phyloP scores from a whole-genome alignment of 495 filamentous ascomycete species.

The Margaritispora aquatica region DNA sequence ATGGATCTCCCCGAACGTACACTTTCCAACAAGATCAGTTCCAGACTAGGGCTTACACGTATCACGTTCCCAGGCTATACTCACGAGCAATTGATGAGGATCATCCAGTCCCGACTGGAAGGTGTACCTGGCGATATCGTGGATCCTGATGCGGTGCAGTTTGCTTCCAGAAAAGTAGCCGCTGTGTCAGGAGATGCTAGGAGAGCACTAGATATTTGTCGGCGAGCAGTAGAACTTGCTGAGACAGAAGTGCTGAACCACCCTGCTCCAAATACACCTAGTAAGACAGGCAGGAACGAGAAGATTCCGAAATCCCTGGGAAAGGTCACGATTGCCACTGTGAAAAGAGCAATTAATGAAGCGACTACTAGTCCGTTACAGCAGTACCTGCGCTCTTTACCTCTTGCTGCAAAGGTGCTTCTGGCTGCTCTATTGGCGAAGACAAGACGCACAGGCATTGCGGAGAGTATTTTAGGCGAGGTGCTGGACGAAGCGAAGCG shows the following conservation, averaged over 20 bases:
- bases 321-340: constrained; percentile 81
- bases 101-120: constrained; percentile 83
- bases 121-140: constrained; percentile 87
- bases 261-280: constrained; percentile 21
- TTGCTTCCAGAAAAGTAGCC: constrained; percentile 92
- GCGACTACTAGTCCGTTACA: constrained; percentile 89
- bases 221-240: constrained; percentile 91
- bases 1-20: constrained; percentile 99
- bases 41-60: constrained; percentile 74
- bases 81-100: constrained; percentile 95
- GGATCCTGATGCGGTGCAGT: constrained; percentile 90
- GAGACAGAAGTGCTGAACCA: constrained; percentile 54
- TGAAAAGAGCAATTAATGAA: constrained; percentile 92
- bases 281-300: constrained; percentile 24
- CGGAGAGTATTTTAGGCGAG: constrained; percentile 84
- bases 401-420: constrained; percentile 77
- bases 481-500: constrained; percentile 84
- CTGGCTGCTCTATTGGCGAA: constrained; percentile 74
- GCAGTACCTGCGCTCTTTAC: constrained; percentile 73
- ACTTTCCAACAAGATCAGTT: constrained; percentile 95
- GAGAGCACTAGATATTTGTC: constrained; percentile 89
- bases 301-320: constrained; percentile 28
- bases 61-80: constrained; percentile 98
- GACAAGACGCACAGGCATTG: constrained; percentile 74
- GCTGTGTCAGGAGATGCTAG: constrained; percentile 93